Evolutionary conservation across 345 rosid species (phyloP).

Genomic region (Microcos paniculata): DNA sequence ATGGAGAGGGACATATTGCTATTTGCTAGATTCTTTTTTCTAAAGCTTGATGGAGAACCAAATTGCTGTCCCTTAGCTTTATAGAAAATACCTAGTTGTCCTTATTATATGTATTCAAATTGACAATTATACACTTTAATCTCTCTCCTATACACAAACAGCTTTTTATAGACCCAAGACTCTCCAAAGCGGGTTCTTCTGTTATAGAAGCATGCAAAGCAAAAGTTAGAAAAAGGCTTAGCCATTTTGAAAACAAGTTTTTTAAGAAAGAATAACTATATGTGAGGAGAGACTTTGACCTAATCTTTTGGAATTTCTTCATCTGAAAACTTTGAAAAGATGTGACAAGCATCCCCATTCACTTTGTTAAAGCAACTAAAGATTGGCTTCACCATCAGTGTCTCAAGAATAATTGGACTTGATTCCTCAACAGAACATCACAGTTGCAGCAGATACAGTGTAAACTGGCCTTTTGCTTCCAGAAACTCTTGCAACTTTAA

Average conservation of each 20-base stretch:
- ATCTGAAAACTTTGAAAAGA: constrained; percentile 37
- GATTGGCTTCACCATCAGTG: constrained; percentile 19
- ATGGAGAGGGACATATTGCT: constrained; percentile 8
- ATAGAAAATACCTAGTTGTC: constrained; percentile 28
- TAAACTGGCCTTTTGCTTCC: background rate
- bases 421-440: constrained; percentile 40
- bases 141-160: background rate
- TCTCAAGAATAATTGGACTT: constrained; percentile 37
- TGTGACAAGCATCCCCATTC: constrained; percentile 39
- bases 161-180: constrained; percentile 37
- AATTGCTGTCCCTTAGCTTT: constrained; percentile 26
- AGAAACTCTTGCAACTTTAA: background rate
- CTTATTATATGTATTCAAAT: background rate
- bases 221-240: constrained; percentile 24
- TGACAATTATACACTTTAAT: constrained; percentile 17
- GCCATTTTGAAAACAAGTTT: constrained; percentile 29
- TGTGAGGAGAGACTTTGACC: constrained; percentile 42
- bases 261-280: constrained; percentile 32
- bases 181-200: constrained; percentile 29
- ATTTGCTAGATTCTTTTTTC: constrained; percentile 29
- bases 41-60: constrained; percentile 31
- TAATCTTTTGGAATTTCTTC: constrained; percentile 36
- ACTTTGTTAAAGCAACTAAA: constrained; percentile 37
- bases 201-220: constrained; percentile 42
- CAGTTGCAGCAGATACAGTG: constrained; percentile 9